Percentiles rank a stretch among this genome's conserved stretches.
Evolutionary conservation across 768 basidiomycete genomes (phyloP).

Genomic region (Russula abietina): DNA sequence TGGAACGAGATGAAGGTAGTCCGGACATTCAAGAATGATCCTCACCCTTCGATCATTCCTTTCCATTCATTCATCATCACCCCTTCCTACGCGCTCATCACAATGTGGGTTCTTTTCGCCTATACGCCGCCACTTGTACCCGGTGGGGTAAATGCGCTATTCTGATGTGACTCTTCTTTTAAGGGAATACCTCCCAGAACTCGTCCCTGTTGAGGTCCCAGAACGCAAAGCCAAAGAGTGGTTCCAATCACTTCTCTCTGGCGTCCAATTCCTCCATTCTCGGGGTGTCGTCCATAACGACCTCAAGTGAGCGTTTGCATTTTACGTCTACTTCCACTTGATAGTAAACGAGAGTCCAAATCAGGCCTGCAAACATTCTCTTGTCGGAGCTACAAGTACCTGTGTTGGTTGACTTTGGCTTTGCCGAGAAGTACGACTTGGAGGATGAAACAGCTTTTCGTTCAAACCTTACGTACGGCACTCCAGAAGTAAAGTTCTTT

Average conservation of each 20-base stretch:
- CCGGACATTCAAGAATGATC: constrained; percentile 71
- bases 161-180: constrained; percentile 3
- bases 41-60: constrained; percentile 86
- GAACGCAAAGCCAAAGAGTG: constrained; percentile 72
- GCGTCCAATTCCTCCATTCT: constrained; percentile 75
- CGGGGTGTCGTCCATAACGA: constrained; percentile 89
- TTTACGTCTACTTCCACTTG: constrained; percentile 13
- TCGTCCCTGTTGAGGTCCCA: constrained; percentile 83
- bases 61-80: constrained; percentile 95
- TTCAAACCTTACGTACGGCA: constrained; percentile 82
- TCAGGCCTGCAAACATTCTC: constrained; percentile 88
- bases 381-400: constrained; percentile 72
- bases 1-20: constrained; percentile 99
- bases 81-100: constrained; percentile 82
- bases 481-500: constrained; percentile 62
- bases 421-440: constrained; percentile 80
- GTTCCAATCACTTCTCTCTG: constrained; percentile 78
- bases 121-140: neutral
- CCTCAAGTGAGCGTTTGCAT: constrained; percentile 64
- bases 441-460: constrained; percentile 62
- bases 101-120: constrained; percentile 57
- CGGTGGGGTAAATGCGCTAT: neutral
- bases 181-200: constrained; percentile 83
- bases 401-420: constrained; percentile 94
- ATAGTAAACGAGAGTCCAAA: neutral